phyloP scores from a whole-genome alignment of 768 basidiomycete species.

The Suillus luteus region DNA sequence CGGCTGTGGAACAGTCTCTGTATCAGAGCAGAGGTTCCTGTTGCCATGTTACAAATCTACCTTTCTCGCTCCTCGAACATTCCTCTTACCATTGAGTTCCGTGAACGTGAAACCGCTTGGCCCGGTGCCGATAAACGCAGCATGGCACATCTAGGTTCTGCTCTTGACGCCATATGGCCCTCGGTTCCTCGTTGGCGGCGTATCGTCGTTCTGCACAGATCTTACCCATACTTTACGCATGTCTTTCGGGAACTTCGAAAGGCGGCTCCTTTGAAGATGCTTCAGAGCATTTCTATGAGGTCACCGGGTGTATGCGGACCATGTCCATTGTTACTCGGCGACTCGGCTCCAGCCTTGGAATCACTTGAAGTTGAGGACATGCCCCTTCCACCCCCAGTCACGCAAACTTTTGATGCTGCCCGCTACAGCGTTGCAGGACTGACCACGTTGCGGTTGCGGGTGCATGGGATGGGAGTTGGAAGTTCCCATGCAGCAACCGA shows the following conservation, averaged over 20 bases:
- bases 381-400: slow-evolving; percentile 9
- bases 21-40: slow-evolving; percentile 6
- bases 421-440: slow-evolving; percentile 5
- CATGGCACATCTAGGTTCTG: slow-evolving; percentile 2
- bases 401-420: slow-evolving; percentile 8
- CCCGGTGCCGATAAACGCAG: slow-evolving; percentile 6
- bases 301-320: slow-evolving; percentile 5
- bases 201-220: slow-evolving; percentile 6
- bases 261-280: slow-evolving; percentile 5
- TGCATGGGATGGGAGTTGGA: slow-evolving; percentile 3
- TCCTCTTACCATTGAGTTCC: slow-evolving; percentile 5
- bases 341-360: slow-evolving; percentile 4
- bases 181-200: slow-evolving; percentile 7
- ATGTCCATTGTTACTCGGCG: slow-evolving; percentile 1
- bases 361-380: slow-evolving; percentile 8
- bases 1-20: slow-evolving; percentile 8
- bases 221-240: slow-evolving; percentile 9
- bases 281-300: slow-evolving; percentile 7
- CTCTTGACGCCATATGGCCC: not conserved
- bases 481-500: slow-evolving; percentile 10
- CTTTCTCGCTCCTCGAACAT: slow-evolving; percentile 3
- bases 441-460: slow-evolving; percentile 6
- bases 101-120: slow-evolving; percentile 4
- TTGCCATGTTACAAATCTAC: not conserved
- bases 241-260: slow-evolving; percentile 6